Evolutionary conservation across 495 filamentous ascomycete species (phyloP).

Genomic region (Penicillium roqueforti): DNA sequence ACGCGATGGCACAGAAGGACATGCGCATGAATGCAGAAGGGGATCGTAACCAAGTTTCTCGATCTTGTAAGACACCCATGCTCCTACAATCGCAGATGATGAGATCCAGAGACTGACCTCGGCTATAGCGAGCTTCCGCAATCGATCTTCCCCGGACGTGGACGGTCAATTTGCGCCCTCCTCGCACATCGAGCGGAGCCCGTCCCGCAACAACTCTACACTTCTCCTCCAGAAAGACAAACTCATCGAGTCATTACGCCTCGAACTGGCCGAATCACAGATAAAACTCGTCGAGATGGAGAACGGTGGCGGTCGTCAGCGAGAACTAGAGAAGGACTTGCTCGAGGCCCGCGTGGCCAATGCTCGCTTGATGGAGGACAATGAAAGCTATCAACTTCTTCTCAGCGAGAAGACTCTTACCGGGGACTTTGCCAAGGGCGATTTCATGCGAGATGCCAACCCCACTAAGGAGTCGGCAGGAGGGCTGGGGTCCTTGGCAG

Average conservation of each 20-base stretch:
- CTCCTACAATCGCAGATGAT: not conserved
- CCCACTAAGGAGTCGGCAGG: slow-evolving; percentile 37
- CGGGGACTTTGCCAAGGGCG: slow-evolving; percentile 82
- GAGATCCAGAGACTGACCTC: slow-evolving; percentile 22
- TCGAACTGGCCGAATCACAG: slow-evolving; percentile 91
- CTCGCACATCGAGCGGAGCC: slow-evolving; percentile 70
- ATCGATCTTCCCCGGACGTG: slow-evolving; percentile 40
- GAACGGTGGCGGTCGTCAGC: slow-evolving; percentile 80
- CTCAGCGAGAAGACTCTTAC: slow-evolving; percentile 91
- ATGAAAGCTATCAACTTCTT: slow-evolving; percentile 94
- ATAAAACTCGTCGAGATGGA: slow-evolving; percentile 94
- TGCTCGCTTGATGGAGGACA: slow-evolving; percentile 94
- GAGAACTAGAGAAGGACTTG: slow-evolving; percentile 81
- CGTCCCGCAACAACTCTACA: slow-evolving; percentile 81
- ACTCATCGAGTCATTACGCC: slow-evolving; percentile 82
- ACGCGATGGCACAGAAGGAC: slow-evolving; percentile 71
- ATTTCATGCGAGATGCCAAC: slow-evolving; percentile 63
- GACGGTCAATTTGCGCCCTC: slow-evolving; percentile 88
- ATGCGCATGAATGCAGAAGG: slow-evolving; percentile 56
- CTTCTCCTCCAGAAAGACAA: slow-evolving; percentile 92
- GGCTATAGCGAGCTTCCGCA: slow-evolving; percentile 53
- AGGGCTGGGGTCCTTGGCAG: slow-evolving; percentile 65
- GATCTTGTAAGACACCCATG: slow-evolving; percentile 57
- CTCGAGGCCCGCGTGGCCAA: slow-evolving; percentile 92
- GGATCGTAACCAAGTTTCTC: slow-evolving; percentile 58